Conservation (phyloP, 1,284 basidiomycete species). For the Pyrrhoderma noxium region DNA sequence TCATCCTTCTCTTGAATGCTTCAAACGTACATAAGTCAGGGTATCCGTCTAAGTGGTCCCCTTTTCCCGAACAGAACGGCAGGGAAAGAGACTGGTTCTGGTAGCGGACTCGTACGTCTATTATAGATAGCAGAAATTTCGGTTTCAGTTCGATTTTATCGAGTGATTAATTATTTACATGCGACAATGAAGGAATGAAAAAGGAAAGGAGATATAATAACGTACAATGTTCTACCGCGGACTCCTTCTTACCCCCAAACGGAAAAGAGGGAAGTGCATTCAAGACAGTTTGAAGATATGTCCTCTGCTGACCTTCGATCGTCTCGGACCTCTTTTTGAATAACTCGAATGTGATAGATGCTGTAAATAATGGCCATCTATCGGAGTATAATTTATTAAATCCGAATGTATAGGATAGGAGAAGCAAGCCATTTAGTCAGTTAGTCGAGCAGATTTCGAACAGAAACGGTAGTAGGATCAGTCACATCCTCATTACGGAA, state of each 20-base stretch:
- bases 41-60: slow-evolving; percentile 61
- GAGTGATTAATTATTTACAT: neutral
- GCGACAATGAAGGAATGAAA: neutral
- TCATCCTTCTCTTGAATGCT: slow-evolving; percentile 57
- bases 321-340: slow-evolving; percentile 51
- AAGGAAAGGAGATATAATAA: neutral
- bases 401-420: neutral
- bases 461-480: no score
- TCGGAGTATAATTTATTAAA: neutral
- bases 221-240: slow-evolving; percentile 33
- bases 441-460: no score
- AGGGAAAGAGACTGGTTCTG: slow-evolving; percentile 62
- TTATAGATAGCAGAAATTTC: no score
- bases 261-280: slow-evolving; percentile 23
- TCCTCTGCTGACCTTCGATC: no score
- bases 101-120: slow-evolving; percentile 72
- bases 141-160: no score
- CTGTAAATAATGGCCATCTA: slow-evolving; percentile 72
- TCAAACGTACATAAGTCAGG: slow-evolving; percentile 73
- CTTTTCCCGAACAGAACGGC: slow-evolving; percentile 59
- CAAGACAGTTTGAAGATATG: no score
- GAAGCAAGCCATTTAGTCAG: no score
- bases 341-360: slow-evolving; percentile 66
- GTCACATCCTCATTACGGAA: no score
- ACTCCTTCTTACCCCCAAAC: slow-evolving; percentile 28